Conservation (phyloP, 352 stramenopile genomes). For the Peronospora destructor region DNA sequence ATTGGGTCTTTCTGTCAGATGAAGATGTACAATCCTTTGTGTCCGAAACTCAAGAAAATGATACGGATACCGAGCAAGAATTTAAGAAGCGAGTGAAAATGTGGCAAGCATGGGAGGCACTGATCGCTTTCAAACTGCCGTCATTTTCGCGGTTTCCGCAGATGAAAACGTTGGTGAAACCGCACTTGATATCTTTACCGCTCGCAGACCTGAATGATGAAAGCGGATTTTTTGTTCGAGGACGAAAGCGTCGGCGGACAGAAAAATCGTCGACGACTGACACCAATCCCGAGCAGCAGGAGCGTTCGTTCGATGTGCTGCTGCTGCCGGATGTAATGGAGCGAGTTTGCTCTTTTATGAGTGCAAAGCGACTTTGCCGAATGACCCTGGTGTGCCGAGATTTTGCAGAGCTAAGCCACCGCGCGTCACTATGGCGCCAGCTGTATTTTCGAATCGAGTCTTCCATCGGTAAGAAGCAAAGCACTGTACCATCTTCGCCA, state of each 20-base stretch:
- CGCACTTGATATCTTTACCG: slow-evolving; percentile 20
- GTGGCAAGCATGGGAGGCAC: slow-evolving; percentile 9
- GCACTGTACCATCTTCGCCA: slow-evolving; percentile 3
- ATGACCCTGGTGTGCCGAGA: slow-evolving; percentile 46
- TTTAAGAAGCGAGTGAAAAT: slow-evolving; percentile 7
- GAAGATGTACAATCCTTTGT: slow-evolving; percentile 39
- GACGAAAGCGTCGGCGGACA: slow-evolving; percentile 18
- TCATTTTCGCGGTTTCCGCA: slow-evolving; percentile 15
- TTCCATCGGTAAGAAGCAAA: slow-evolving; percentile 5
- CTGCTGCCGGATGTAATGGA: slow-evolving; percentile 63
- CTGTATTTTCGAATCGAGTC: slow-evolving; percentile 32
- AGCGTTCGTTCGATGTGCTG: slow-evolving; percentile 43
- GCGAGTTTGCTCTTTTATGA: slow-evolving; percentile 63
- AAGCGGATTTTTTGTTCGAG: slow-evolving; percentile 1
- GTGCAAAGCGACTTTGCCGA: slow-evolving; percentile 55
- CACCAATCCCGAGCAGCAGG: slow-evolving; percentile 29
- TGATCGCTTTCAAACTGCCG: slow-evolving; percentile 5
- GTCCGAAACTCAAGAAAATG: slow-evolving; percentile 18
- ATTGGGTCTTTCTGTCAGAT: slow-evolving; percentile 40
- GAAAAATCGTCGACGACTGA: not conserved
- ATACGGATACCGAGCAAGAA: slow-evolving; percentile 9
- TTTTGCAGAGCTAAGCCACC: slow-evolving; percentile 36
- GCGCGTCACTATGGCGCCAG: slow-evolving; percentile 31
- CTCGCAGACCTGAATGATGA: slow-evolving; percentile 14
- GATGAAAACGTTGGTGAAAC: slow-evolving; percentile 25